Base-by-base conservation (phyloP, 2,329 filamentous ascomycete genomes). In the Didymella glomerata region DNA sequence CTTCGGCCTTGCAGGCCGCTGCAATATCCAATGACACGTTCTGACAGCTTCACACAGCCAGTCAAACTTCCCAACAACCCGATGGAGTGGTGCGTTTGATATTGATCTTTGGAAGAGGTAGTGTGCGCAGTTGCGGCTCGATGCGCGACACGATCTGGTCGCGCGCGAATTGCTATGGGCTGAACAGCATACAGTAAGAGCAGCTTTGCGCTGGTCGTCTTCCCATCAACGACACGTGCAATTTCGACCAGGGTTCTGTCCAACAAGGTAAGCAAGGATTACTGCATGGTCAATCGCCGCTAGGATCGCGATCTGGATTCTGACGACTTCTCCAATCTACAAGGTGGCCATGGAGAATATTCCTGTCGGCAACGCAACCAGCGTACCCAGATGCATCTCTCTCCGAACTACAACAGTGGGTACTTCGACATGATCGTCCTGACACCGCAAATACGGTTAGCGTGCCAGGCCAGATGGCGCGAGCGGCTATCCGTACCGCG, bases 401-500 rank as follows among this genome's bases (percentile, higher is more conserved):
- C 20, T 47, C 27, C 42, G 42, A 57, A 36, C 7, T 47, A 27
- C 20, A 57, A 57, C 5, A 36, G 48, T 51, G 34, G 56, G 20
- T 22, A 36, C 18, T 41, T 47, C 24, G 16, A 48, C 24, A 46
- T 34, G 32, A 54, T 46, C 46, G 18, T 34, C 32, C 13, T 54
- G 27, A 32, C 46, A 40, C 45, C 49, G 38, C 32, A 36, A 9
- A 36, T 18, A n/a, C 6, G 40, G 41, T 42, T 59, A 59, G 56
- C 46, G 47, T 54, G 46, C 41, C 54, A 22, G 49, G 49, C 32
- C 13, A 38, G 18, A 2, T 24, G 32, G 32, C 47, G 48, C 50
- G 38, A 46, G 59, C 50, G 54, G 54, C 10, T 57, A 44, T 36
- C 44, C 50, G 54, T 57, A 53, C 57, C 57, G 57, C 50, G 50